Conservation (phyloP, 179 eudicot species). For the Dionaea muscipula region DNA sequence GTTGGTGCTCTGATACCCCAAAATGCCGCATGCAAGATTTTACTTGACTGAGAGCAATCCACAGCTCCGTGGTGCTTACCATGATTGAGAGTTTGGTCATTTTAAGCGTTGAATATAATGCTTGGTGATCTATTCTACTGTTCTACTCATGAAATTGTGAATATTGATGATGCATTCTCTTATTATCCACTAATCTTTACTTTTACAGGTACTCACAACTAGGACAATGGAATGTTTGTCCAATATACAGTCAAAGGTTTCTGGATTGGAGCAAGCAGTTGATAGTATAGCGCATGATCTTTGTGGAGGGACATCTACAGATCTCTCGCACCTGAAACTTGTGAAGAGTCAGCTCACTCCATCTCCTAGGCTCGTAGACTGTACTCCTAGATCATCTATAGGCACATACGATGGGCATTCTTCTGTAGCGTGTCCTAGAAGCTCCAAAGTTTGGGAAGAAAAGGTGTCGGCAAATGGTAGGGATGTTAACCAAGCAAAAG, state of each 20-base stretch:
- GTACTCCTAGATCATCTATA: constrained; percentile 55
- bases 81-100: no score
- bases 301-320: constrained; percentile 31
- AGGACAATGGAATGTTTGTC: constrained; percentile 55
- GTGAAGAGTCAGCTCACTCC: constrained; percentile 29
- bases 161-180: neutral
- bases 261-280: constrained; percentile 51
- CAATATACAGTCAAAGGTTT: constrained; percentile 54
- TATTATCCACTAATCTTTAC: no score
- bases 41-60: no score
- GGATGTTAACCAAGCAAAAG: constrained; percentile 17
- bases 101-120: no score
- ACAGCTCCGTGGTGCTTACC: no score
- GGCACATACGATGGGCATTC: constrained; percentile 31
- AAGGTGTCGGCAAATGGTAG: constrained; percentile 22
- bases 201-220: constrained; percentile 42
- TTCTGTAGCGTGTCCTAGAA: constrained; percentile 21
- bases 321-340: constrained; percentile 24
- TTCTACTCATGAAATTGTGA: neutral
- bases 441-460: constrained; percentile 31
- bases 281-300: constrained; percentile 44
- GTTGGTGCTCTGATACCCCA: no score
- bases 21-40: no score
- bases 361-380: constrained; percentile 50
- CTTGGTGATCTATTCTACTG: neutral